Base-by-base conservation (phyloP, 2,329 filamentous ascomycete species). In the Alternaria rosae region DNA sequence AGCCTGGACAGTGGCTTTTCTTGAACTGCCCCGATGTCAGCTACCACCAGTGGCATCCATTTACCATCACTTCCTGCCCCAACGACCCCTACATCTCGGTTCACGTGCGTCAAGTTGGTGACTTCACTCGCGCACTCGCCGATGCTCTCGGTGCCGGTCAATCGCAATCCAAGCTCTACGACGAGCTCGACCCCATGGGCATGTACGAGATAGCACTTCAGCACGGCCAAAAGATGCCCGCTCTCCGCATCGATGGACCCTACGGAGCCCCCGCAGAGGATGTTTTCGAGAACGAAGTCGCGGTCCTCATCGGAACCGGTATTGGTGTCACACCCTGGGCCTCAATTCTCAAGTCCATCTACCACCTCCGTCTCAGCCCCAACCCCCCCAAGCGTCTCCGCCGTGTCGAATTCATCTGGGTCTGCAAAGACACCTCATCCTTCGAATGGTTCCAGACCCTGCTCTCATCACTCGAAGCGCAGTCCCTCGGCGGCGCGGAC, bases 391-490 rank as follows among this genome's bases (percentile, higher is more conserved):
- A 88, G 52, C 92, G 94, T 76, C 89, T 99, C 48, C 92, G 93
- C 62, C 91, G 95, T 79, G 94, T 99, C 30, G 95, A 99, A 80
- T 99, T 99, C 81, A 96, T 99, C 83, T 99, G 95, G 95, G 91
- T 98, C 54, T 97, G 94, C 86, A 95, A 92, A 79, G 94, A 97
- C 76, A 97, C 94, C 0, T 91, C 88, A 32, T 97, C 94, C 0
- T 99, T 99, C 75, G 95, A 98, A 82, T 99, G 95, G 95, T 98
- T 99, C 85, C 95, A 99, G 79, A 93, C 92, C 2, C 88, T 99
- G 1, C 87, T 99, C 15, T 92, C 92, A 0, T 96, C 92, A 0
- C 90, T 99, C 21, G 95, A 99, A 81, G 86, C 89, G 35, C 95
- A 99, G 78, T 94, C 91, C 52, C 85, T 88, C 61, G 87, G 89